phyloP scores from a whole-genome alignment of 2,329 filamentous ascomycete species.

The Pezicula neosporulosa region DNA sequence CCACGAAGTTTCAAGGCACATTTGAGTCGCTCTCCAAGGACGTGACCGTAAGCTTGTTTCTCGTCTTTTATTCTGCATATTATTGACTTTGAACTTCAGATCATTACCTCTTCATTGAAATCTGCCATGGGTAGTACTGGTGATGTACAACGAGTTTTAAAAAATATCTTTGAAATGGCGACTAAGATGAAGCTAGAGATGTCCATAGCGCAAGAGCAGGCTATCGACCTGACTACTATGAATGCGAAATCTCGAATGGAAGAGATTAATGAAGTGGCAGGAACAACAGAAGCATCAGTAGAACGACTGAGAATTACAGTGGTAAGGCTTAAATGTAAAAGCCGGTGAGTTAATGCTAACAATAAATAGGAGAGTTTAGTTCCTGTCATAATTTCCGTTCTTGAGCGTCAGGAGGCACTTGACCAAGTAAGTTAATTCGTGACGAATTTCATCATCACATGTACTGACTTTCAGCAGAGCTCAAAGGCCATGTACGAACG shows the following conservation, averaged over 20 bases:
- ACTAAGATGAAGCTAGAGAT: slow-evolving; percentile 23
- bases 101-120: slow-evolving; percentile 12
- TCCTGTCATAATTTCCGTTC: slow-evolving; percentile 14
- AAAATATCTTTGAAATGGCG: slow-evolving; percentile 11
- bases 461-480: slow-evolving; percentile 14
- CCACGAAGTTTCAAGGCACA: slow-evolving; percentile 15
- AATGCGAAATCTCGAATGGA: slow-evolving; percentile 15
- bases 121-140: slow-evolving; percentile 7
- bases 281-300: slow-evolving; percentile 14
- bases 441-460: background rate
- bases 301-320: slow-evolving; percentile 13
- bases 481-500: slow-evolving; percentile 13
- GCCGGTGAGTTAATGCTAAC: background rate
- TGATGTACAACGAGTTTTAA: slow-evolving; percentile 11
- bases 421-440: slow-evolving; percentile 14
- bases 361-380: slow-evolving; percentile 12
- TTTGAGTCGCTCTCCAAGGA: slow-evolving; percentile 19
- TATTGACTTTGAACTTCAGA: slow-evolving; percentile 8
- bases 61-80: background rate
- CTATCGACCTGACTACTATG: slow-evolving; percentile 16
- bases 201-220: slow-evolving; percentile 22
- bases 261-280: slow-evolving; percentile 17
- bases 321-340: slow-evolving; percentile 7
- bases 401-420: slow-evolving; percentile 18
- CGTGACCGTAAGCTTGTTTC: slow-evolving; percentile 13